These are phyloP conservation scores for Aspergillus unguis DNA, from an alignment of 2,329 filamentous ascomycete species.

Conservation along the genomic window DNA sequence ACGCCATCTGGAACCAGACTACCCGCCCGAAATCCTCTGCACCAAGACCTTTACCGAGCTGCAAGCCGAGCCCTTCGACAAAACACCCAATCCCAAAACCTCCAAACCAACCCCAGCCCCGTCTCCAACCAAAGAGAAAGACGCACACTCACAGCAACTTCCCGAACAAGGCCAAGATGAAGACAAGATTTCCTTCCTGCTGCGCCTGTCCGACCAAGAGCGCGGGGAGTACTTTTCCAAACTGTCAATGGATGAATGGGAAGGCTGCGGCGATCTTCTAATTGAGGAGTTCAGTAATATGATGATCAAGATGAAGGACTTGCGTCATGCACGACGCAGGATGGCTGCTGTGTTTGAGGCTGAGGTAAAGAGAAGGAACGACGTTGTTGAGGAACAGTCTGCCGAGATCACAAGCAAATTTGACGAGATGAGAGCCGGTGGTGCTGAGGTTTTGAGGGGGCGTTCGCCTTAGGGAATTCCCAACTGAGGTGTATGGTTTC, in stretches of 20 bases:
- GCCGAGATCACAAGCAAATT: slow-evolving; percentile 50
- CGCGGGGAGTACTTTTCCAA: slow-evolving; percentile 52
- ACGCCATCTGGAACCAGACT: slow-evolving; percentile 45
- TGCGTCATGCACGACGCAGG: slow-evolving; percentile 53
- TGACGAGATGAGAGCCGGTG: slow-evolving; percentile 53
- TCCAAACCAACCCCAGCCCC: slow-evolving; percentile 16
- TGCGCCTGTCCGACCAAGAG: slow-evolving; percentile 35
- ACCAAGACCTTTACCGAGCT: slow-evolving; percentile 49
- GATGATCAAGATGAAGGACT: slow-evolving; percentile 50
- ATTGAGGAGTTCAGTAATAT: slow-evolving; percentile 53
- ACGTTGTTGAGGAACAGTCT: slow-evolving; percentile 49
- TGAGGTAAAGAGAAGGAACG: slow-evolving; percentile 54
- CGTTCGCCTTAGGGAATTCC: slow-evolving; percentile 24
- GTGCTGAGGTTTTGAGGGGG: slow-evolving; percentile 51
- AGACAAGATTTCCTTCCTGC: slow-evolving; percentile 38
- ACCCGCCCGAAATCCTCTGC: slow-evolving; percentile 44
- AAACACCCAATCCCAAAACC: slow-evolving; percentile 31
- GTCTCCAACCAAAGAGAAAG: slow-evolving; percentile 5
- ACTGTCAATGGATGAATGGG: slow-evolving; percentile 56
- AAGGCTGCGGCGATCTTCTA: slow-evolving; percentile 61
- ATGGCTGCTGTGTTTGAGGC: slow-evolving; percentile 53
- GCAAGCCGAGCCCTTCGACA: slow-evolving; percentile 50
- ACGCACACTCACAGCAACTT: neutral
- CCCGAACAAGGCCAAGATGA: slow-evolving; percentile 20
- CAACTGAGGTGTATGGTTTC: neutral